Conservation (phyloP, 345 rosid species). For the Camelina hispida region DNA sequence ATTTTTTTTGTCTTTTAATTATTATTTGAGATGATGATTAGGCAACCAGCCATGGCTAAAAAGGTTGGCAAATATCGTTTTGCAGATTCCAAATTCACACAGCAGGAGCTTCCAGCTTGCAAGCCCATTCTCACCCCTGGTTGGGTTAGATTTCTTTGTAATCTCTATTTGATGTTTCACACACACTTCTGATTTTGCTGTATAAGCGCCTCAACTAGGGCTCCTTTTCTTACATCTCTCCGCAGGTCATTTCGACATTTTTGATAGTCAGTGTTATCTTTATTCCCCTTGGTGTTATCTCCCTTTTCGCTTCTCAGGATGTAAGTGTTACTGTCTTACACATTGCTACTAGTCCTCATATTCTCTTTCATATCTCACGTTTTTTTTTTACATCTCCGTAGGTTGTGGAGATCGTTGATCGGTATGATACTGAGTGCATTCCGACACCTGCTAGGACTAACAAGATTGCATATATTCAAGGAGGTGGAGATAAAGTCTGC, state of each 20-base stretch:
- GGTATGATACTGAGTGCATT: constrained; percentile 75
- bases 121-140: constrained; percentile 97
- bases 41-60: background rate
- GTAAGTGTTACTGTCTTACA: constrained; percentile 48
- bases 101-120: constrained; percentile 99
- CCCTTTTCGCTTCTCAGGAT: constrained; percentile 86
- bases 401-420: constrained; percentile 92
- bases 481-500: constrained; percentile 56
- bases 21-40: background rate
- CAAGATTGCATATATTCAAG: constrained; percentile 72
- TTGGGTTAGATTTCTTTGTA: constrained; percentile 64
- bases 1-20: background rate
- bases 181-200: background rate
- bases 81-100: constrained; percentile 93
- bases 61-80: constrained; percentile 10
- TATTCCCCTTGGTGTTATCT: constrained; percentile 93
- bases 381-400: constrained; percentile 38
- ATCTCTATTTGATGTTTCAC: background rate
- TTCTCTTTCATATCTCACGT: constrained; percentile 26
- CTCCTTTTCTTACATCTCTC: background rate
- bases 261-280: constrained; percentile 89
- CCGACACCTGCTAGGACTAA: constrained; percentile 55
- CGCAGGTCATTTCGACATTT: constrained; percentile 89
- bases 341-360: constrained; percentile 15
- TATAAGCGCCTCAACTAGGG: background rate